Evolutionary conservation across 2,329 filamentous ascomycete species (phyloP), one percentile per base, ranked within the genome.

Genomic region (Xylariaceae sp.): DNA sequence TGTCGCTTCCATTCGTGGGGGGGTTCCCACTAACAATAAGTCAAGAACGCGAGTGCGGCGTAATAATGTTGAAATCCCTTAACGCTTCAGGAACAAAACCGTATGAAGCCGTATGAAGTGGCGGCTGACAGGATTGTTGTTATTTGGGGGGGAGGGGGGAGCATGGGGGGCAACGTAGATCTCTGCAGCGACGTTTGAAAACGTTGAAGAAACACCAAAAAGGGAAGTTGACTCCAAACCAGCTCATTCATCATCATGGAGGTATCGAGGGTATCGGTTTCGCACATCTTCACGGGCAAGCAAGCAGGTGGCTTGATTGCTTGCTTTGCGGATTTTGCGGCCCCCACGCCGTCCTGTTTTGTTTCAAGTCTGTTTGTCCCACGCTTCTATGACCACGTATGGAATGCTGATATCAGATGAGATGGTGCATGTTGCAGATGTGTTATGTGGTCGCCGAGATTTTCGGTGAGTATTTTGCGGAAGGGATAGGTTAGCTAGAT

Each of bases 401-500:
- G 55, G 37, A 45, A 48, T 41, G 52, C 34, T 49, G 55, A 56
- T 53, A 49, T 58, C 31, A 47, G 39, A 54, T 44, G 37, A 28
- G 54, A 36, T 52, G 53, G 44, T 41, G 26, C 50, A 40, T 51
- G 45, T 50, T 41, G 19, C 34, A 41, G 36, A 23, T 37, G 29
- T 14, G 24, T 58, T 58, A 24, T 34, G 56, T 62, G 48, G 52
- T 53, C 53, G 56, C 59, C 59, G 56, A 62, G 36, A 2, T 53
- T 62, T 48, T 56, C 59, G 59, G 52, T 53, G 36, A 51, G 52
- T 53, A 46, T 36, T 36, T 43, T 34, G 46, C 34, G 21, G 41
- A 29, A 53, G 45, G 36, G 37, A 49, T 36, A 41, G 47, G 47
- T 46, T 54, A 41, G 47, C 40, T 48, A 47, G 46, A 39, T 47